These are phyloP conservation scores for Phyllosticta ampelicida DNA, from an alignment of 2,329 filamentous ascomycete genomes.

Conservation along the genomic window DNA sequence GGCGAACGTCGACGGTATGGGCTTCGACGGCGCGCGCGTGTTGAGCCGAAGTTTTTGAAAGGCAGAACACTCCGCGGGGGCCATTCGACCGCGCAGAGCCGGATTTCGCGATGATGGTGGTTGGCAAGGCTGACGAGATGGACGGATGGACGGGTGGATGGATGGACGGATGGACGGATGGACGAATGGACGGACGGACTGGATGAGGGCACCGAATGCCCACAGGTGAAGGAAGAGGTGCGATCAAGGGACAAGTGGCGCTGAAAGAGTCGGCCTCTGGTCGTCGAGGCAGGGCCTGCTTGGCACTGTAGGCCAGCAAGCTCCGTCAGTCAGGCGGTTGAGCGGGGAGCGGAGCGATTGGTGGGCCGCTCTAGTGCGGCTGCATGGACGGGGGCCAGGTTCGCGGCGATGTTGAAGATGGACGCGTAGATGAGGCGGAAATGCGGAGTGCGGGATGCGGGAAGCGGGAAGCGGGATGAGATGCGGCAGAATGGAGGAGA, in stretches of 20 bases:
- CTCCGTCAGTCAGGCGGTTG: neutral
- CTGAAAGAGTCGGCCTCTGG: neutral
- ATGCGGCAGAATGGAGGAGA: neutral
- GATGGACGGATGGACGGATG: neutral
- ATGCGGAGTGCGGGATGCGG: neutral
- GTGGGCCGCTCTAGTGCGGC: neutral
- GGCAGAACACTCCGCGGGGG: conserved; percentile 29
- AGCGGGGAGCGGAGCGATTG: neutral
- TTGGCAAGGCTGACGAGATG: neutral
- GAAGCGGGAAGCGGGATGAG: neutral
- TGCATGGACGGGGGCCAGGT: neutral
- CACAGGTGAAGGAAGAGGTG: neutral
- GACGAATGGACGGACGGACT: neutral
- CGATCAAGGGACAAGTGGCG: neutral
- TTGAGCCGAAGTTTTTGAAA: conserved; percentile 33
- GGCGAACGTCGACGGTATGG: conserved; percentile 26
- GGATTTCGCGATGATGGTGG: neutral
- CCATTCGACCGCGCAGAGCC: conserved; percentile 21
- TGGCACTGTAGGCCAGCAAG: neutral
- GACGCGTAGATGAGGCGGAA: neutral
- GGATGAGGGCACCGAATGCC: neutral
- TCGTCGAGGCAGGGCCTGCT: neutral
- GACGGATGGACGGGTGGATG: neutral
- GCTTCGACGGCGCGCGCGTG: conserved; percentile 25
- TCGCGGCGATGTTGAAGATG: neutral